Evolutionary conservation across 108 stramenopile species (phyloP), one percentile per base, ranked within the genome.

Genomic region (Cyclotella distinguenda): DNA sequence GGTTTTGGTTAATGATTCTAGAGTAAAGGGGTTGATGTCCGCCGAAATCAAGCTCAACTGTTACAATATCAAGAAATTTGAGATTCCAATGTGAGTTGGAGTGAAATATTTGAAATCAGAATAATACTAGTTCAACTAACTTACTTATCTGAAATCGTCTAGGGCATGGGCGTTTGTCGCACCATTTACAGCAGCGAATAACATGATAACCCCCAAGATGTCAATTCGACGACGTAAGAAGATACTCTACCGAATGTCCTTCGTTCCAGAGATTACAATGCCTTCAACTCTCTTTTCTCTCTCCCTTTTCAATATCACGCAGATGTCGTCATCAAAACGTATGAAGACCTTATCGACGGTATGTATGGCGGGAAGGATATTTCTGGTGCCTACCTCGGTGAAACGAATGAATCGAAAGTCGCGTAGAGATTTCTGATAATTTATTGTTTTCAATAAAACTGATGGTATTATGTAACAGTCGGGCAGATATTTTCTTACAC

Each of bases 181-280:
- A 21, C 90, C 91, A 0, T 96, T 96, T 69, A 95, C 93, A 4
- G 81, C 84, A 34, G 93, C 90, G 9, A 95, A 94, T 49, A 77
- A 82, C 25, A 96, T 96, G 95, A 53, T 93, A 30, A 98, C 95
- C 10, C 96, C 96, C 23, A 98, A 98, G 73, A 89, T 97, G 90
- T 81, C 81, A 30, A 82, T 97, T 70, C 83, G 95, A 56, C 64
- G 97, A 21, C 92, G 19, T 52, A 52, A 31, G 51, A n/a, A n/a
- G n/a, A n/a, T n/a, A n/a, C n/a, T n/a, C n/a, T n/a, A n/a, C n/a
- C n/a, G n/a, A n/a, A n/a, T n/a, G n/a, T n/a, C n/a, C n/a, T n/a
- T n/a, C n/a, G n/a, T n/a, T n/a, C n/a, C n/a, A n/a, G n/a, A n/a
- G n/a, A n/a, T n/a, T 42, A 2, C 2, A 2, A 5, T 16, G 16